These are phyloP conservation scores for Ogataea hybrid DNA, from an alignment of 1,139 yeast genomes.

Conservation along the genomic window DNA sequence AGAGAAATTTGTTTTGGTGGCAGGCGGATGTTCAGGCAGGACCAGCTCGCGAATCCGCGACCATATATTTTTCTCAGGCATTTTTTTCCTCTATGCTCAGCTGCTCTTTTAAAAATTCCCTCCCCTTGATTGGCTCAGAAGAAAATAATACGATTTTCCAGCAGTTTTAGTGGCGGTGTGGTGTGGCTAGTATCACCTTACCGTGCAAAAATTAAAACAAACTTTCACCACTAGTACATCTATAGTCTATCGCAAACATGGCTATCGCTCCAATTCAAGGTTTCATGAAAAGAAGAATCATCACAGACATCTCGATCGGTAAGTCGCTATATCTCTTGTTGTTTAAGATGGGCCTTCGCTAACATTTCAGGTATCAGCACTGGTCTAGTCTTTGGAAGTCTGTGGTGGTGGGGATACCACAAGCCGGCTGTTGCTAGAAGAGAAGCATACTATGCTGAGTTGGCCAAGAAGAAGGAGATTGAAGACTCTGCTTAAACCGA, in stretches of 20 bases:
- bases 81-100: not conserved
- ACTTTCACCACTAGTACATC: conserved; percentile 1
- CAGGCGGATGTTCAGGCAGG: conserved; percentile 1
- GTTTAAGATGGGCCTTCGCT: not conserved
- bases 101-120: conserved; percentile 5
- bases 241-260: conserved; percentile 40
- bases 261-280: conserved; percentile 93
- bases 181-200: conserved; percentile 4
- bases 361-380: conserved; percentile 19
- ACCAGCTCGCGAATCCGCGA: not conserved
- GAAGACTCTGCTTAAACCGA: conserved; percentile 44
- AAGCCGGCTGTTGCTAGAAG: conserved; percentile 67
- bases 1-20: conserved; percentile 4
- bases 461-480: conserved; percentile 70
- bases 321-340: conserved; percentile 8
- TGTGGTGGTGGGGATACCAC: conserved; percentile 81
- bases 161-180: conserved; percentile 4
- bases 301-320: conserved; percentile 77
- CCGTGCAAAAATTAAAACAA: conserved; percentile 4
- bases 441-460: conserved; percentile 80
- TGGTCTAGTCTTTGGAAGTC: conserved; percentile 53
- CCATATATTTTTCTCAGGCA: not conserved
- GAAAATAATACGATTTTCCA: conserved; percentile 7
- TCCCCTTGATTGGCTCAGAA: conserved; percentile 7
- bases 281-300: conserved; percentile 75